Evolutionary conservation across 345 rosid genomes (phyloP).

Genomic region (Fremontodendron californicum): DNA sequence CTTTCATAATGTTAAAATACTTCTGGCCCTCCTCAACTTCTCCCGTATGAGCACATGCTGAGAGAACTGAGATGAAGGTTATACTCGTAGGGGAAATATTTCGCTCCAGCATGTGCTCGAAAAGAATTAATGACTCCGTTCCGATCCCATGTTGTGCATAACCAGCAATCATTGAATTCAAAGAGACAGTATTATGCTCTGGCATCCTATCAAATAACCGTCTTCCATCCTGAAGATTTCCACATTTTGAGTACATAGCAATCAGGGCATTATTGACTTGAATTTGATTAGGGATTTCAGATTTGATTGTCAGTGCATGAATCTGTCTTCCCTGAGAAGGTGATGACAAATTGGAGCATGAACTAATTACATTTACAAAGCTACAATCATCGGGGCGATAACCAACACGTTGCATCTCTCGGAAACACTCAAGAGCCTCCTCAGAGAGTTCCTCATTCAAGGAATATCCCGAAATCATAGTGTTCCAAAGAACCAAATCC

Average conservation of each 20-base stretch:
- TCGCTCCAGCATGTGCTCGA: constrained; percentile 55
- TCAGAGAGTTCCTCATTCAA: constrained; percentile 56
- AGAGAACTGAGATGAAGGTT: constrained; percentile 81
- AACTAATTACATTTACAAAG: constrained; percentile 70
- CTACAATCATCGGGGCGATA: constrained; percentile 80
- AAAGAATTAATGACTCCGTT: constrained; percentile 51
- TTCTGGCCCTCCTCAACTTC: constrained; percentile 56
- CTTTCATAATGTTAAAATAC: constrained; percentile 66
- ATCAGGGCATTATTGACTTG: constrained; percentile 68
- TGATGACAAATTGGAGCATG: constrained; percentile 72
- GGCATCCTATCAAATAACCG: constrained; percentile 66
- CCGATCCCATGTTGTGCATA: constrained; percentile 77
- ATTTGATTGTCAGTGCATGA: constrained; percentile 67
- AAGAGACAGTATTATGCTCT: constrained; percentile 56
- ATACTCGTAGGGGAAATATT: constrained; percentile 55
- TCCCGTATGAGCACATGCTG: constrained; percentile 86
- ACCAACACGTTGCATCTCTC: constrained; percentile 56
- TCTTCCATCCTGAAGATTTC: constrained; percentile 68
- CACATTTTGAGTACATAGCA: constrained; percentile 70
- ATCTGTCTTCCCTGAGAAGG: constrained; percentile 78
- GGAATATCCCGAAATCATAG: constrained; percentile 84
- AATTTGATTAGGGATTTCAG: constrained; percentile 62
- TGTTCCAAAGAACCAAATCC: constrained; percentile 88
- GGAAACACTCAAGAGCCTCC: constrained; percentile 66
- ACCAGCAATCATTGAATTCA: constrained; percentile 75